Conservation (phyloP, 1,284 basidiomycete species). For the Singerocomus inundabilis region DNA sequence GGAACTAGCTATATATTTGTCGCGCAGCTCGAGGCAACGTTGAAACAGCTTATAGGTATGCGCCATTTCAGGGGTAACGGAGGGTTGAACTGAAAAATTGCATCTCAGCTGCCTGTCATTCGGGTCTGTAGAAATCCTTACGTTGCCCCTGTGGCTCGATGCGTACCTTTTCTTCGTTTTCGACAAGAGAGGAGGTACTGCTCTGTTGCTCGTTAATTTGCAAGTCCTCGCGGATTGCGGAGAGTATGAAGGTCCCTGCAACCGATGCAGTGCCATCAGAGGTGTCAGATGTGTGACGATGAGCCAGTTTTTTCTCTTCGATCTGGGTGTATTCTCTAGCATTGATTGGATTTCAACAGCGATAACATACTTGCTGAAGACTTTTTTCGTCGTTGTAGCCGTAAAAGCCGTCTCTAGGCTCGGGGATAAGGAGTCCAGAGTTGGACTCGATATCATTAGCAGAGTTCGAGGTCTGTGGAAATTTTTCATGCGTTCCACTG, state of each 20-base stretch:
- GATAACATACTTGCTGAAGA: conserved; percentile 60
- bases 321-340: conserved; percentile 44
- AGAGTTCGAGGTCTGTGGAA: conserved; percentile 3
- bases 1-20: conserved; percentile 88
- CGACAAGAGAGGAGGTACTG: conserved; percentile 32
- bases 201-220: conserved; percentile 20
- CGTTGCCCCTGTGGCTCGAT: conserved; percentile 31
- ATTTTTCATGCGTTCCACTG: background rate
- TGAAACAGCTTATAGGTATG: conserved; percentile 64
- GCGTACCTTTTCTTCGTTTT: conserved; percentile 41
- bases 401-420: conserved; percentile 68
- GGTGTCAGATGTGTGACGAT: conserved; percentile 48
- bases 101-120: conserved; percentile 12
- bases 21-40: conserved; percentile 81
- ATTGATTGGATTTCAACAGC: background rate
- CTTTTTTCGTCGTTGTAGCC: conserved; percentile 74
- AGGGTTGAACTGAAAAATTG: conserved; percentile 34
- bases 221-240: conserved; percentile 38
- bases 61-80: conserved; percentile 52
- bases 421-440: conserved; percentile 48
- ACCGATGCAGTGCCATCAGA: conserved; percentile 38
- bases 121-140: conserved; percentile 7
- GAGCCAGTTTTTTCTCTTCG: conserved; percentile 66
- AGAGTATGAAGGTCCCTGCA: conserved; percentile 40
- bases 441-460: conserved; percentile 15